Evolutionary conservation across 352 stramenopile species (phyloP), one percentile per base, ranked within the genome.

Genomic region (Phytopythium ostracodes): DNA sequence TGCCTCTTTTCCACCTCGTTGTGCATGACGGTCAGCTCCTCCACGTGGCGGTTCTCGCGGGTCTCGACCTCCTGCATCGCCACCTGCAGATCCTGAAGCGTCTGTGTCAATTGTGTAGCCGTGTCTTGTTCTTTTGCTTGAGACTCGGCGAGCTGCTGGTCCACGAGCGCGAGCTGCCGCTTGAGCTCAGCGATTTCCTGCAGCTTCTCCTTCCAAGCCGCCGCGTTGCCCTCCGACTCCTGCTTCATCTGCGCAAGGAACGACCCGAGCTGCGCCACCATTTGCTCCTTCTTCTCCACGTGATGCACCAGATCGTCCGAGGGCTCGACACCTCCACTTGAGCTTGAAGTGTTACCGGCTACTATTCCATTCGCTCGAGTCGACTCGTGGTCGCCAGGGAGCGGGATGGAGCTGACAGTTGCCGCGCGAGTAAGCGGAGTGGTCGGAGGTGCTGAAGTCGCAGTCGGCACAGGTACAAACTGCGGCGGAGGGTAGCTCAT

Each of bases 231-330:
- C 57, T 91, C 79, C 0, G 79, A 84, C 18, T 91, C 79, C 42
- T 89, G 81, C 60, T 91, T 83, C 75, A 91, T 88, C 46, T 91
- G 81, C 1, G 77, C 70, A 7, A 91, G 57, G n/a, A 91, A 83
- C 0, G 77, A 84, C 15, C 79, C 79, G n/a, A 91, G 66, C 40
- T 91, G 81, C 1, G 73, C 66, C 17, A 91, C 71, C 64, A 89
- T 87, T 25, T 87, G 76, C 1, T 83, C 79, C 56, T 84, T 88
- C 65, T 84, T 87, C 42, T 90, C 55, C 25, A 60, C 4, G 14
- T 50, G 38, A 4, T 68, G 64, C 25, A 64, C 63, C 1, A 59
- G 56, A 44, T 71, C 59, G 27, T 65, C 64, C 33, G 25, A 10
- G 11, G 47, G 18, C 2, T 2, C 9, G 24, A 5, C 9, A 1